phyloP scores from a whole-genome alignment of 805 yeast species.

The Teunomyces tritomae region DNA sequence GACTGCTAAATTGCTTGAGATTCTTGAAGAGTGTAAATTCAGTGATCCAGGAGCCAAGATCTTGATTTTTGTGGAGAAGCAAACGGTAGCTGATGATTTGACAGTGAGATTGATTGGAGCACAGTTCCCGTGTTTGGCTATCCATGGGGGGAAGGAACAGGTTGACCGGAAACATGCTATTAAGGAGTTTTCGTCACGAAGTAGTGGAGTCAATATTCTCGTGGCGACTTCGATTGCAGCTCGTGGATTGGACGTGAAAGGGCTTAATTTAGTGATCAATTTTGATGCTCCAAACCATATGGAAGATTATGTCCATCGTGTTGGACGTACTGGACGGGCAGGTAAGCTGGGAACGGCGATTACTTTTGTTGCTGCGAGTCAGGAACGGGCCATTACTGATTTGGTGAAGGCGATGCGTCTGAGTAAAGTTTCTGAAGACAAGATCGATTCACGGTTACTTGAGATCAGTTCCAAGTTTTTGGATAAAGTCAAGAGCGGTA shows the following conservation, averaged over 20 bases:
- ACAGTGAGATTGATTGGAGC: conserved; percentile 49
- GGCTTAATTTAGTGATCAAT: conserved; percentile 74
- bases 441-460: conserved; percentile 50
- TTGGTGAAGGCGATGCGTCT: conserved; percentile 65
- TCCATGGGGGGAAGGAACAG: conserved; percentile 94
- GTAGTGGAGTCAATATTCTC: conserved; percentile 58
- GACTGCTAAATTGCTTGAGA: conserved; percentile 50
- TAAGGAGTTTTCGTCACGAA: conserved; percentile 54
- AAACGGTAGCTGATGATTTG: conserved; percentile 77
- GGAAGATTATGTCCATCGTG: conserved; percentile 95
- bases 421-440: conserved; percentile 42
- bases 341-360: conserved; percentile 61
- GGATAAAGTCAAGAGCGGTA: conserved; percentile 63
- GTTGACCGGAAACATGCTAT: conserved; percentile 75
- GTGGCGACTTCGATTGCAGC: conserved; percentile 95
- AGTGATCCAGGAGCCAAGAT: conserved; percentile 45
- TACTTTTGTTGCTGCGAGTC: conserved; percentile 63
- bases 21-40: conserved; percentile 48
- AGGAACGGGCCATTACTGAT: conserved; percentile 65
- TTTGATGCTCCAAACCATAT: conserved; percentile 73
- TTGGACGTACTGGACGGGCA: conserved; percentile 95
- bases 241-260: conserved; percentile 91
- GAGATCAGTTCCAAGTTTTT: conserved; percentile 55
- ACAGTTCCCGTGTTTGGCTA: conserved; percentile 59
- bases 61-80: conserved; percentile 84